Evolutionary conservation across 768 basidiomycete genomes (phyloP), one percentile per base, ranked within the genome.

Genomic region (Boletus rex-veris): DNA sequence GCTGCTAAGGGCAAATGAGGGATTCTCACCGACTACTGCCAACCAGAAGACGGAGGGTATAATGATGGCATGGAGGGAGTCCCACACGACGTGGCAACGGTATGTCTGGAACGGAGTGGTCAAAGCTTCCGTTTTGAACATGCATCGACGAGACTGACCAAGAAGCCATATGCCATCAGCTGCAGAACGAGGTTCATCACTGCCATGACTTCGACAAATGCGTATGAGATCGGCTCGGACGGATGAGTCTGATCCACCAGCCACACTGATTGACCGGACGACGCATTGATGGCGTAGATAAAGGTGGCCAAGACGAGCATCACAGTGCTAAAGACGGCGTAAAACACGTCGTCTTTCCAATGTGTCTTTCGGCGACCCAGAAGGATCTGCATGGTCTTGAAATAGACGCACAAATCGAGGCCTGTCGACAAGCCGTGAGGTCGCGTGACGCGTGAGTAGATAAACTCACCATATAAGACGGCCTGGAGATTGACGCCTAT

Each of bases 61-160:
- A 8, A 53, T n/a, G 37, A 65, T 14, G 12, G 14, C 33, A 14
- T 14, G 12, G 14, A 10, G 14, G 14, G 11, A 12, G 33, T 35
- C 12, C 73, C 72, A 76, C 10, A 75, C 54, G 28, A 72, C 57
- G 18, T 55, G 68, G 50, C 71, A 72, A 18, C 73, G 74, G 54
- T 72, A 69, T 12, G 75, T 59, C 74, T 75, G 38, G 21, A 71
- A 21, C 1, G 36, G 38, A 16, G 2, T 0, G 5, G 11, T 14
- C 33, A 2, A 45, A 35, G 7, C 3, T n/a, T 44, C 33, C 10
- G 12, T 33, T 41, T 41, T 12, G 11, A 28, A 24, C 41, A 5
- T 26, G 5, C 41, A 26, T 15, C 15, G 24, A 42, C 41, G 5
- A 35, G 14, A 35, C 56, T 64, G 49, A 54, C 56, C 58, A 59